Base-by-base conservation (phyloP, 148 eudicot species). In the Dianthus caryophyllus region DNA sequence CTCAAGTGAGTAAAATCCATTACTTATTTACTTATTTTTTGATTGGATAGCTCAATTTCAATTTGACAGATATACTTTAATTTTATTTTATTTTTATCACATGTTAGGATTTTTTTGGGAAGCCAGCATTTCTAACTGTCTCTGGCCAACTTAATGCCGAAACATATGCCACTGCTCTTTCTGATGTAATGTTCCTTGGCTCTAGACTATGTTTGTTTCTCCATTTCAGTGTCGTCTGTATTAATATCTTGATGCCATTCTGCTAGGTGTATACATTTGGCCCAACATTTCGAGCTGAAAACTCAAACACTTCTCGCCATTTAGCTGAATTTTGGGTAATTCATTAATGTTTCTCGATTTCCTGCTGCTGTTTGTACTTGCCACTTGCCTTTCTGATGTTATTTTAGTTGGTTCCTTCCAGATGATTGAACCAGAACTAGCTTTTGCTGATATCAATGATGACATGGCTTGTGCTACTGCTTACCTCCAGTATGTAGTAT, bases 401-500 rank as follows among this genome's bases (percentile, higher is more conserved):
- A 29, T 12, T 77, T 70, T 41, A 36, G 58, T 67, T 70, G 70
- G 57, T 61, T 26, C 61, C 63, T 61, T 26, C 61, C 63, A 94
- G 99, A 94, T 94, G 97, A 94, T 94, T 76, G 99, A 94, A 78
- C 97, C 97, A 36, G 99, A 94, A 73, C 96, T 94, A 69, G 99
- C 99, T 70, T 94, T 94, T 78, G 96, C 99, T 64, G 96, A 94
- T 77, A 82, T 94, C 64, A 79, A 85, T 70, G 99, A 90, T 78
- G 99, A 94, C 84, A 94, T 94, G 99, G 99, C 99, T 47, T 94
- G 99, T 82, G 99, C 99, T 55, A 86, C 92, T 74, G 95, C 97
- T 79, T 94, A 90, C 83, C 92, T 90, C 88, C 96, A 94, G 98
- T 90, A 94, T 75, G 99, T 94, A 87, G 99, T 94, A 94, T 73